A percentile compares a stretch with the other conserved stretches of the same genome.
phyloP scores from a whole-genome alignment of 345 rosid genomes.

The Erucastrum elatum region DNA sequence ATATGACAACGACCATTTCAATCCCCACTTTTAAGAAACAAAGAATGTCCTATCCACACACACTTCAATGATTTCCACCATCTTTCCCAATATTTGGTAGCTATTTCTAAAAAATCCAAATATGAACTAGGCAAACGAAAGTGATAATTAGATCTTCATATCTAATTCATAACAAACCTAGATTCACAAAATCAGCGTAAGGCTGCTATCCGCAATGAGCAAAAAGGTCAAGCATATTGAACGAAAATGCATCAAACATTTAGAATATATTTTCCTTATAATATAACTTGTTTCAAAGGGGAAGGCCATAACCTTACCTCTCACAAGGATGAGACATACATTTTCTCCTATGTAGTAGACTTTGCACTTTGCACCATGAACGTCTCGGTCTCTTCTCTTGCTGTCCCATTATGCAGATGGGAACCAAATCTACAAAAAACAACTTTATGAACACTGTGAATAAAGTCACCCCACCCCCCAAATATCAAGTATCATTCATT shows the following conservation, averaged over 20 bases:
- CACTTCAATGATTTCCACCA: constrained; percentile 15
- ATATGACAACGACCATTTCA: constrained; percentile 11
- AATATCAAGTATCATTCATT: not conserved
- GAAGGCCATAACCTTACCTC: constrained; percentile 15
- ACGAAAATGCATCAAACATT: not conserved
- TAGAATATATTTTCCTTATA: not conserved
- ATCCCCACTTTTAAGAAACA: not conserved
- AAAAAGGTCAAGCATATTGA: constrained; percentile 6
- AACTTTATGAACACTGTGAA: not conserved
- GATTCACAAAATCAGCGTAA: not conserved
- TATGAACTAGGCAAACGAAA: not conserved
- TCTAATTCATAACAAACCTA: not conserved
- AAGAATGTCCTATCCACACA: constrained; percentile 23
- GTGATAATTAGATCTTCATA: not conserved
- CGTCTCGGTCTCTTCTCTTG: not conserved
- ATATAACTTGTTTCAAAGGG: not conserved
- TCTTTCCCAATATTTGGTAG: not conserved
- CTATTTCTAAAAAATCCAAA: not conserved
- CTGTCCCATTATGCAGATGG: not conserved
- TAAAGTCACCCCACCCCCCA: not conserved
- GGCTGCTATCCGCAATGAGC: not conserved
- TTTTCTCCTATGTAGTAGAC: not conserved
- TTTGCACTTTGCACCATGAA: not conserved
- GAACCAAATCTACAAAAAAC: not conserved
- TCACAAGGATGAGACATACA: not conserved